phyloP scores from a whole-genome alignment of 2,329 filamentous ascomycete species.

The Aspergillus ruber region DNA sequence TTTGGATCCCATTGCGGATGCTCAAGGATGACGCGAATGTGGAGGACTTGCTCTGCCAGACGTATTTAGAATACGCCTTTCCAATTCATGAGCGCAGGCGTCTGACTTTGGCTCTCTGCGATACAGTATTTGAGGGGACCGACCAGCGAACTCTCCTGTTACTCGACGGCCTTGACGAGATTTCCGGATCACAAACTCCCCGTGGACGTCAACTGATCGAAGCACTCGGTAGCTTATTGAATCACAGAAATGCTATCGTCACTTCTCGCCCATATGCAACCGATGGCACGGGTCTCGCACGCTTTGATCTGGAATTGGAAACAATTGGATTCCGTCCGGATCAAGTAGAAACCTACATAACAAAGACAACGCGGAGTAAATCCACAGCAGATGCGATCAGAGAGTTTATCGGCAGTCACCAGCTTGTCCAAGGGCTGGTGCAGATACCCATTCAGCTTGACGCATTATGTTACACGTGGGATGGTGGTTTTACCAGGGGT shows the following conservation, averaged over 20 bases:
- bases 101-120: neutral
- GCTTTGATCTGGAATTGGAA: conserved; percentile 33
- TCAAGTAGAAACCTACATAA: conserved; percentile 31
- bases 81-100: neutral
- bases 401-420: conserved; percentile 30
- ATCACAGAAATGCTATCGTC: conserved; percentile 33
- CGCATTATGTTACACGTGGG: too few relatives aligned
- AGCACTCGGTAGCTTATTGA: conserved; percentile 26
- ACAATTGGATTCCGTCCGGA: conserved; percentile 34
- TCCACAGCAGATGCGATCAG: conserved; percentile 17
- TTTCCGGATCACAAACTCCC: conserved; percentile 17
- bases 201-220: conserved; percentile 7
- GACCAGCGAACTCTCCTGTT: conserved; percentile 30
- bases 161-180: conserved; percentile 42
- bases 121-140: neutral
- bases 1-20: conserved; percentile 37
- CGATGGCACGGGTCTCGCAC: conserved; percentile 4
- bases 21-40: conserved; percentile 14
- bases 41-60: neutral
- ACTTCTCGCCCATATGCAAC: conserved; percentile 33
- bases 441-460: too few relatives aligned
- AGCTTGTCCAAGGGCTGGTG: conserved; percentile 10
- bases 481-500: too few relatives aligned
- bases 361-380: conserved; percentile 7
- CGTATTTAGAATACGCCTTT: neutral